A percentile compares a stretch with the other conserved stretches of the same genome.
phyloP scores from a whole-genome alignment of 108 stramenopile species.

The Pelagomonas calceolata region DNA sequence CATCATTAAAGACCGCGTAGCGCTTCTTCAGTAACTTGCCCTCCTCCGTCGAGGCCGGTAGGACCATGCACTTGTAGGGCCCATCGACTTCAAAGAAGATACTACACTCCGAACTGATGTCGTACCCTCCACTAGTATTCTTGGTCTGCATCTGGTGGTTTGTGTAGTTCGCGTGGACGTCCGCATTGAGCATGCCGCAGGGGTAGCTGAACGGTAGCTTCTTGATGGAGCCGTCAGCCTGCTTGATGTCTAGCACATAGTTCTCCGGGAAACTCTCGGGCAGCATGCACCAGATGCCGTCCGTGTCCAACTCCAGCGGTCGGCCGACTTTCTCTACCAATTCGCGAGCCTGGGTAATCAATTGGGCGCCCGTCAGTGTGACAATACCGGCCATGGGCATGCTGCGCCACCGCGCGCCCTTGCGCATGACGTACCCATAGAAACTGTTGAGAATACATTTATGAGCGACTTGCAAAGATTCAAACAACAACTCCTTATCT shows the following conservation, averaged over 20 bases:
- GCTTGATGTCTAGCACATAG: constrained; percentile 44
- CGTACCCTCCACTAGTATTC: constrained; percentile 56
- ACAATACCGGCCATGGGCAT: constrained; percentile 99
- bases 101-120: constrained; percentile 84
- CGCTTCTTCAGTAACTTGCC: constrained; percentile 96
- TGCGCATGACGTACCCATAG: constrained; percentile 99
- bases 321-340: constrained; percentile 93
- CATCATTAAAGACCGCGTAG: constrained; percentile 98
- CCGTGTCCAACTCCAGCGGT: constrained; percentile 95
- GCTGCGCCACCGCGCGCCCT: constrained; percentile 97
- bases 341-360: constrained; percentile 90
- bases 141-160: constrained; percentile 96
- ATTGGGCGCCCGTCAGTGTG: constrained; percentile 92
- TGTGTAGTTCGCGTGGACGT: constrained; percentile 93
- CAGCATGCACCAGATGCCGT: constrained; percentile 99
- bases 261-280: constrained; percentile 90
- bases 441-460: constrained; percentile 95
- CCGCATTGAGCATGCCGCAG: constrained; percentile 97
- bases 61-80: constrained; percentile 95
- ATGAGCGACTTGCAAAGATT: constrained; percentile 97
- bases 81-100: constrained; percentile 99
- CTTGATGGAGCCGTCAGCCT: constrained; percentile 50
- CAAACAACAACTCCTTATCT: constrained; percentile 81
- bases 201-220: constrained; percentile 77
- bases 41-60: constrained; percentile 96